Evolutionary conservation across 768 basidiomycete genomes (phyloP), one percentile per base, ranked within the genome.

Genomic region (Boletus fagicola): DNA sequence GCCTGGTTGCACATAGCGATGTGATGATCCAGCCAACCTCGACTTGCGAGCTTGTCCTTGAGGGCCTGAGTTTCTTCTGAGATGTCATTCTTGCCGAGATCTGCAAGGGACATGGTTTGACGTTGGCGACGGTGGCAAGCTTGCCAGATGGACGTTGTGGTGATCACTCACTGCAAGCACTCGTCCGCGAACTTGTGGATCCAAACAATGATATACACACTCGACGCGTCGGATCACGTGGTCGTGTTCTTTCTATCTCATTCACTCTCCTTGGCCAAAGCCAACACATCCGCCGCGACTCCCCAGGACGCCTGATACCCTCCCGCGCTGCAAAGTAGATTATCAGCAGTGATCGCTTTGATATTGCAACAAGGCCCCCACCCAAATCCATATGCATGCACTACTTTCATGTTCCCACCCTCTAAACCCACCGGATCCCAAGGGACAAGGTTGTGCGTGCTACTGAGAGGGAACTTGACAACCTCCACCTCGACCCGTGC

Each of bases 311-410:
- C 62, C 57, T 77, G 75, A 60, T 73, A 78, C 16, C 77, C 77
- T 49, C 68, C 70, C 18, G 65, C 43, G n/a, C 76, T 75, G 54
- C 42, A 59, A 60, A 28, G 10, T 20, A 46, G 59, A 59, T 18
- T 9, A 22, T 67, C 54, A 45, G 63, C 31, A 22, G 11, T 15
- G 6, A 63, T 50, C 9, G 15, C 1, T 15, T 16, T 24, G 9
- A 46, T 24, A n/a, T n/a, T n/a, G 6, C 3, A 30, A 22, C 24
- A 5, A 44, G 6, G 8, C 44, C 3, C 77, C 53, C 42, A 80
- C 80, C 84, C 84, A 38, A 85, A 81, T 7, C 84, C 84, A 66
- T 86, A 86, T 26, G 83, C 81, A 70, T 86, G 84, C 20, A 83
- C 74, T 3, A 84, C 77, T 13, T 62, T 57, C 63, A 74, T 66